A percentile compares a stretch with the other conserved stretches of the same genome.
These are phyloP conservation scores for Aspergillus tubingensis DNA, from an alignment of 2,329 filamentous ascomycete species.

Conservation along the genomic window DNA sequence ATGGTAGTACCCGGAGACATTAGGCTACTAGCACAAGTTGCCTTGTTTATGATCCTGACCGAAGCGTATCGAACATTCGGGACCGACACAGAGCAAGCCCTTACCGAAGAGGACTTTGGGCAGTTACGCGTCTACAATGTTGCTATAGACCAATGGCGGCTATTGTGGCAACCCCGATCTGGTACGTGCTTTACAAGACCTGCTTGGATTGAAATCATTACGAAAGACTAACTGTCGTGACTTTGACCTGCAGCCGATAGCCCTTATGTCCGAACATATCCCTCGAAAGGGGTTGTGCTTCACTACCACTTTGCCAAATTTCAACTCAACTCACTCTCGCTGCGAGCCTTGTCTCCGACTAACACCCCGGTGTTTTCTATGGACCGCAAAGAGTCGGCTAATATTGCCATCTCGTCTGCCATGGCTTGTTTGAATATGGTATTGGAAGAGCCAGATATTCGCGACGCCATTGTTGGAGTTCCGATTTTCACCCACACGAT, in stretches of 20 bases:
- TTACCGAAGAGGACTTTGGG: conserved; percentile 54
- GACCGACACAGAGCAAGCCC: conserved; percentile 54
- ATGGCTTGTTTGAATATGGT: conserved; percentile 51
- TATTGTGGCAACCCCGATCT: conserved; percentile 51
- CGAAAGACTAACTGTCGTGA: conserved; percentile 5
- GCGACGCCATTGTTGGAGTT: conserved; percentile 51
- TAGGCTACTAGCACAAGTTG: conserved; percentile 60
- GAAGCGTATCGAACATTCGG: conserved; percentile 60
- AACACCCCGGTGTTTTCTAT: conserved; percentile 46
- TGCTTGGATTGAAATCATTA: background rate
- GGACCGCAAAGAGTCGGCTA: conserved; percentile 48
- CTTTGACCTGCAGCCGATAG: conserved; percentile 38
- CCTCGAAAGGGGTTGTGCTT: conserved; percentile 53
- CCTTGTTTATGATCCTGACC: conserved; percentile 60
- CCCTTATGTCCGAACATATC: conserved; percentile 51
- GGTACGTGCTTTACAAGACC: conserved; percentile 28
- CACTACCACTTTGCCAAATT: conserved; percentile 58
- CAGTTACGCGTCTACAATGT: conserved; percentile 52
- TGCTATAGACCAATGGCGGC: conserved; percentile 56
- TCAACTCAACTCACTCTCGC: conserved; percentile 51
- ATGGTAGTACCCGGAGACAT: conserved; percentile 58
- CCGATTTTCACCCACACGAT: conserved; percentile 50
- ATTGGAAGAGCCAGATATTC: conserved; percentile 51
- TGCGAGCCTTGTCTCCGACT: conserved; percentile 45
- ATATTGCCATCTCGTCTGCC: conserved; percentile 51